A percentile compares a stretch with the other conserved stretches of the same genome.
Conservation (phyloP, 1,284 basidiomycete genomes). For the Salmacisia buchloeana region DNA sequence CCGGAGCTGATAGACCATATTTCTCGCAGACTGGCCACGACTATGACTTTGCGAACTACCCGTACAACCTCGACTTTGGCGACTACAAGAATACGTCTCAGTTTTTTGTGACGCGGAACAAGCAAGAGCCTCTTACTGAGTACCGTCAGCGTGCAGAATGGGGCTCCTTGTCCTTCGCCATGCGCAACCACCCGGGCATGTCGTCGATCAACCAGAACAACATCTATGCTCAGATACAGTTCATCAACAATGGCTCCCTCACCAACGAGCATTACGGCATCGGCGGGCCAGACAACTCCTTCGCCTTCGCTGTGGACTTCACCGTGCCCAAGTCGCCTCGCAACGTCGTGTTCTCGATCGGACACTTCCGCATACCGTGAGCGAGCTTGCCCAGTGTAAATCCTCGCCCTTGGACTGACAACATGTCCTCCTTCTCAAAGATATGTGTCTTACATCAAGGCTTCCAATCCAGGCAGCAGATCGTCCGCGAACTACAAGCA, state of each 20-base stretch:
- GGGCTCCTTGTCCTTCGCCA: conserved; percentile 43
- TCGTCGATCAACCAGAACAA: conserved; percentile 43
- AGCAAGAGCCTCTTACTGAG: conserved; percentile 40
- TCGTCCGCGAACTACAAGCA: conserved; percentile 30
- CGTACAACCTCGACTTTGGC: conserved; percentile 29
- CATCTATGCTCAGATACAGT: conserved; percentile 37
- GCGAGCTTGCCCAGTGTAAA: background rate
- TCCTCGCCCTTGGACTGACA: background rate
- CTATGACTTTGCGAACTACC: conserved; percentile 37
- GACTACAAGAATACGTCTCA: conserved; percentile 27
- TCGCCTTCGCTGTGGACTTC: conserved; percentile 43
- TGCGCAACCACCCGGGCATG: conserved; percentile 32
- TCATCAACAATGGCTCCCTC: conserved; percentile 33
- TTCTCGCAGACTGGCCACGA: conserved; percentile 34
- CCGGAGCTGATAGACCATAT: background rate
- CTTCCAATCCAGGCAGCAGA: background rate
- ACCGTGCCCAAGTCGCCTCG: conserved; percentile 26
- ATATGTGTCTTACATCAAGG: conserved; percentile 42
- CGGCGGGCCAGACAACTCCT: conserved; percentile 42
- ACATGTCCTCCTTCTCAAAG: background rate
- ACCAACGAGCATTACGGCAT: conserved; percentile 34
- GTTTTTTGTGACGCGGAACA: conserved; percentile 35
- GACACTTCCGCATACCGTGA: conserved; percentile 34
- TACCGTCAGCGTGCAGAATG: conserved; percentile 48
- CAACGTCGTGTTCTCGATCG: conserved; percentile 40